Evolutionary conservation across 1,284 basidiomycete species (phyloP).

Genomic region (Schizopora paradoxa): DNA sequence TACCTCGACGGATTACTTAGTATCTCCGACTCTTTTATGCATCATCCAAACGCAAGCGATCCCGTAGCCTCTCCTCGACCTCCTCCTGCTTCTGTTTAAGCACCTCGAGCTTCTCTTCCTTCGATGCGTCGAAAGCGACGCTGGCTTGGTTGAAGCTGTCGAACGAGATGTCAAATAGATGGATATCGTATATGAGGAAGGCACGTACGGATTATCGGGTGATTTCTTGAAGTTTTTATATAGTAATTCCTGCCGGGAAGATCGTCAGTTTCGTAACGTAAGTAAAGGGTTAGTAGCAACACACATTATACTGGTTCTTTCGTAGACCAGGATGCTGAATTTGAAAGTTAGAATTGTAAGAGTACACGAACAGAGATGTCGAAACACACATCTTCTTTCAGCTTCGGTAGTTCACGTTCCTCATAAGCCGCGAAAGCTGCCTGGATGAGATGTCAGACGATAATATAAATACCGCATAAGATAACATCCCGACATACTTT

Average conservation of each 20-base stretch:
- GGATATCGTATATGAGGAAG: background rate
- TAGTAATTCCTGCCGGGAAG: constrained; percentile 51
- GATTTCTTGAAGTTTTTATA: constrained; percentile 87
- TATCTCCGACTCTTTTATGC: no score
- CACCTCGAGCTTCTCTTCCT: constrained; percentile 75
- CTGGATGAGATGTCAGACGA: constrained; percentile 29
- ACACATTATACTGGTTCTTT: constrained; percentile 78
- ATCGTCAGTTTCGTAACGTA: constrained; percentile 14
- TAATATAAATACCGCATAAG: constrained; percentile 6
- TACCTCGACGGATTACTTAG: no score
- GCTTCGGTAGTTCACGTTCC: constrained; percentile 79
- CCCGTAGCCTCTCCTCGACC: constrained; percentile 45
- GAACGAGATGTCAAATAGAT: constrained; percentile 6
- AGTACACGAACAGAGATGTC: constrained; percentile 5
- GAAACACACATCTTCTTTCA: constrained; percentile 62
- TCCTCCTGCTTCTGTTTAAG: constrained; percentile 53
- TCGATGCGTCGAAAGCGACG: constrained; percentile 75
- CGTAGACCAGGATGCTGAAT: constrained; percentile 74
- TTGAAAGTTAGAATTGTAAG: constrained; percentile 16
- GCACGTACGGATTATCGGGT: constrained; percentile 78
- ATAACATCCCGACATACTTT: constrained; percentile 43
- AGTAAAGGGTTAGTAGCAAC: constrained; percentile 19
- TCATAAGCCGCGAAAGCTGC: constrained; percentile 91
- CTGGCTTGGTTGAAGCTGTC: constrained; percentile 76
- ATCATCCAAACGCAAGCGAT: no score